These are phyloP conservation scores for Hymenoscyphus albidus DNA, from an alignment of 2,329 filamentous ascomycete species.

Conservation along the genomic window DNA sequence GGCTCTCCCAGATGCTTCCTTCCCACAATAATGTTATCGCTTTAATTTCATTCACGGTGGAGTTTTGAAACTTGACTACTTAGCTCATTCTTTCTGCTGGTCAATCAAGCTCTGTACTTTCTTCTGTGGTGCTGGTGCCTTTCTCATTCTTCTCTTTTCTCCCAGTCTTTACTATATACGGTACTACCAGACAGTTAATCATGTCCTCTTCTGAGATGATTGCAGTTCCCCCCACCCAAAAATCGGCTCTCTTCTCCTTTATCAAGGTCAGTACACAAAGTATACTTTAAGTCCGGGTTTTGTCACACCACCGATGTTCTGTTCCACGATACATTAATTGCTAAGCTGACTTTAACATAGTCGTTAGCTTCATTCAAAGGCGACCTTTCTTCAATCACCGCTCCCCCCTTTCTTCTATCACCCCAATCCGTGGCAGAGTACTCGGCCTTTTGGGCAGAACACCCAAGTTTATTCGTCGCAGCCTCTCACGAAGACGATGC, in stretches of 20 bases:
- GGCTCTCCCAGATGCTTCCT: background rate
- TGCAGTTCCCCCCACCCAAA: conserved; percentile 21
- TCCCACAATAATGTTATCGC: background rate
- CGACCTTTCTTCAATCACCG: conserved; percentile 74
- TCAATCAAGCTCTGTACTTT: background rate
- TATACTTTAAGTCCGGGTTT: background rate
- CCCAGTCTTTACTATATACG: background rate
- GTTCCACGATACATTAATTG: background rate
- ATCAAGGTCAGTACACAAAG: conserved; percentile 27
- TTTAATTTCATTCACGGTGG: conserved; percentile 2
- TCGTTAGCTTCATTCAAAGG: conserved; percentile 80
- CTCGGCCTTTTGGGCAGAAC: conserved; percentile 77
- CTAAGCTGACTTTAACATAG: conserved; percentile 29
- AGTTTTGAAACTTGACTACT: background rate
- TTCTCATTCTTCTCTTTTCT: background rate
- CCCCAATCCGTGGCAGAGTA: conserved; percentile 76
- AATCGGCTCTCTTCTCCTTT: conserved; percentile 32
- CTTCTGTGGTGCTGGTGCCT: no score
- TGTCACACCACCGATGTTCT: background rate
- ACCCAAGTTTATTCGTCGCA: conserved; percentile 73
- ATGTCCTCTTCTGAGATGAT: conserved; percentile 22
- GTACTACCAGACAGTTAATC: conserved; percentile 5
- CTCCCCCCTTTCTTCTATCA: conserved; percentile 79
- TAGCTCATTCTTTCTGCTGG: background rate
- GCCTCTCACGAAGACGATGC: conserved; percentile 75